Conservation (phyloP, 2,329 filamentous ascomycete genomes). For the Trichoderma atroviride region DNA sequence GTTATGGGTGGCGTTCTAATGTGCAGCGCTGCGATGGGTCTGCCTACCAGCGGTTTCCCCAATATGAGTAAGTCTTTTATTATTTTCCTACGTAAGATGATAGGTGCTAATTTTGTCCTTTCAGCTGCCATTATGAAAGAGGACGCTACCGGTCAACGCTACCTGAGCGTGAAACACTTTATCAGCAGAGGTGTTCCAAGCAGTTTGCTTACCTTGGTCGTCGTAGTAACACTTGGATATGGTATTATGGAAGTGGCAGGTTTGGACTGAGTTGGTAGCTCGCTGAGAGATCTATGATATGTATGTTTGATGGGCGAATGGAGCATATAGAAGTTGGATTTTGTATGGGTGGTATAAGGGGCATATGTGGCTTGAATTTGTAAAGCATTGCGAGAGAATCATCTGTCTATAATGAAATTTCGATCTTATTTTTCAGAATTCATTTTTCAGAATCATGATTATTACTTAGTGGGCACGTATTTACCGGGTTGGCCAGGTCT, state of each 20-base stretch:
- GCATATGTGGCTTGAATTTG: not conserved
- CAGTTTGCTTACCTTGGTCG: constrained; percentile 76
- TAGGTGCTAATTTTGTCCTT: constrained; percentile 30
- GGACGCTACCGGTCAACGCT: constrained; percentile 88
- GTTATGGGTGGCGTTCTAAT: constrained; percentile 96
- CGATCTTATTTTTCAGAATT: not conserved
- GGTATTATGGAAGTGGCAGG: constrained; percentile 80
- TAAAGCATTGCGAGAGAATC: not conserved
- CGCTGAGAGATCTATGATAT: no score
- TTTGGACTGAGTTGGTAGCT: constrained; percentile 46
- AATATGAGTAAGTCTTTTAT: constrained; percentile 87
- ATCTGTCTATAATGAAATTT: not conserved
- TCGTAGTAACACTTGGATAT: constrained; percentile 89
- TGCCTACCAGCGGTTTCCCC: constrained; percentile 95
- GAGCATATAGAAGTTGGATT: constrained; percentile 10
- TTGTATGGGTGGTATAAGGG: not conserved
- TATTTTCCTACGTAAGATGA: not conserved
- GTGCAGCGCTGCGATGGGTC: constrained; percentile 93
- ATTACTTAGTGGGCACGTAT: not conserved
- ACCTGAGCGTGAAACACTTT: constrained; percentile 91
- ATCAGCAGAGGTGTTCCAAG: constrained; percentile 89
- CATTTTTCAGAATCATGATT: not conserved
- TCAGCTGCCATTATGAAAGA: constrained; percentile 99
- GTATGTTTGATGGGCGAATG: not conserved
- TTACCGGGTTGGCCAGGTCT: not conserved